Percentiles rank a stretch among this genome's conserved stretches.
Evolutionary conservation across 2,329 filamentous ascomycete genomes (phyloP).

Genomic region (Claviceps digitariae): DNA sequence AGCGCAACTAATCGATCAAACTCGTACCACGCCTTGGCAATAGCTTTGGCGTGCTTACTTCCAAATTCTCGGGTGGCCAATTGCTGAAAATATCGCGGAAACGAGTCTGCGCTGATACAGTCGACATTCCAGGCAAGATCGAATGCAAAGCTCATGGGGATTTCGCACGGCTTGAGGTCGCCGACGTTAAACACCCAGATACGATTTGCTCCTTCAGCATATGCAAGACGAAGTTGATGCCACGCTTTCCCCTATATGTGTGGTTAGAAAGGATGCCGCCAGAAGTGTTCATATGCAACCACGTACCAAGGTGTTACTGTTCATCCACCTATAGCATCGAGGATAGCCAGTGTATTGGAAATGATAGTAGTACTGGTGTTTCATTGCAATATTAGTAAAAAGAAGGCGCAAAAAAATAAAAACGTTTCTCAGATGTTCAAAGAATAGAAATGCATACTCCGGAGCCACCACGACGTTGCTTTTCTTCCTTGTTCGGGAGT

Average conservation of each 20-base stretch:
- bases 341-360: slow-evolving; percentile 50
- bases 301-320: slow-evolving; percentile 41
- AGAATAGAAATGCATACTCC: slow-evolving; percentile 26
- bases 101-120: slow-evolving; percentile 22
- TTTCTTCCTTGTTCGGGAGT: slow-evolving; percentile 40
- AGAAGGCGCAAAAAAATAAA: background rate
- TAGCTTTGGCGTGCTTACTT: slow-evolving; percentile 26
- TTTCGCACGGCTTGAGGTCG: slow-evolving; percentile 45
- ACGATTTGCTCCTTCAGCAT: slow-evolving; percentile 30
- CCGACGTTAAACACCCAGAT: slow-evolving; percentile 53
- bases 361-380: slow-evolving; percentile 31
- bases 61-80: slow-evolving; percentile 40
- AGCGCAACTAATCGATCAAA: slow-evolving; percentile 36
- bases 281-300: rapidly evolving
- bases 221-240: slow-evolving; percentile 43
- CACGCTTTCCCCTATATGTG: slow-evolving; percentile 18
- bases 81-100: slow-evolving; percentile 29
- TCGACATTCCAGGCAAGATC: slow-evolving; percentile 43
- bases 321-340: slow-evolving; percentile 48
- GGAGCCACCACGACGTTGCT: slow-evolving; percentile 37
- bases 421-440: background rate
- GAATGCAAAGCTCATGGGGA: slow-evolving; percentile 41
- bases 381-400: slow-evolving; percentile 7
- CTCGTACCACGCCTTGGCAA: slow-evolving; percentile 36
- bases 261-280: background rate